Evolutionary conservation across 169 alveolate species (phyloP).

Genomic region (Cryptosporidium meleagridis): DNA sequence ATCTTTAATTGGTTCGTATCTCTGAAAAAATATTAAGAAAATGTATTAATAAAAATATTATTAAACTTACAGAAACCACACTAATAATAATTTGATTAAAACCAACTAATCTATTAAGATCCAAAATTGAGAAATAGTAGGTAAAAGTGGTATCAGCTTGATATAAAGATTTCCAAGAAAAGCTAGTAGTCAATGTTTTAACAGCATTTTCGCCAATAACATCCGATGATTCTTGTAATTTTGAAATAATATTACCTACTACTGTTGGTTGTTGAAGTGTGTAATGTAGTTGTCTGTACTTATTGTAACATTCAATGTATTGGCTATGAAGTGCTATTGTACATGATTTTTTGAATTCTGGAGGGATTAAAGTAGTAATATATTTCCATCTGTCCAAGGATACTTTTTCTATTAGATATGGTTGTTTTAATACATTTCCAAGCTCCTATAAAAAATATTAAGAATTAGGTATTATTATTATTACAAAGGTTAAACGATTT

Average conservation of each 20-base stretch:
- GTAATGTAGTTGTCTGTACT: conserved; percentile 52
- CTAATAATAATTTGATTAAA: conserved; percentile 51
- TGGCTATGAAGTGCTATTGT: conserved; percentile 53
- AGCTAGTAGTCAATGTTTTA: conserved; percentile 4
- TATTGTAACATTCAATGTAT: conserved; percentile 55
- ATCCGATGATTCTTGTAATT: conserved; percentile 48
- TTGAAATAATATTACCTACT: conserved; percentile 15
- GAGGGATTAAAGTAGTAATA: conserved; percentile 25
- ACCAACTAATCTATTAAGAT: conserved; percentile 33
- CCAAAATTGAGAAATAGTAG: conserved; percentile 56
- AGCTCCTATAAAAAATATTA: conserved; percentile 21
- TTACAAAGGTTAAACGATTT: background rate
- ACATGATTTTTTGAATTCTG: conserved; percentile 45
- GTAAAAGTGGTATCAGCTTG: conserved; percentile 71
- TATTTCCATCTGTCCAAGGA: conserved; percentile 29
- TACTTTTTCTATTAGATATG: conserved; percentile 24
- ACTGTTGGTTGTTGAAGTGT: conserved; percentile 71
- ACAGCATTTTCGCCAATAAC: conserved; percentile 63
- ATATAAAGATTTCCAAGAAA: conserved; percentile 69
- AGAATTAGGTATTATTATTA: background rate
- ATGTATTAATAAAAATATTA: background rate
- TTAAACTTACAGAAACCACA: conserved; percentile 49
- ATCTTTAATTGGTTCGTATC: conserved; percentile 61
- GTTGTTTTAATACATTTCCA: conserved; percentile 21
- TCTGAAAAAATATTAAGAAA: conserved; percentile 9